Percentiles rank a stretch among this genome's conserved stretches.
These are phyloP conservation scores for Candida frijolesensis DNA, from an alignment of 1,139 yeast genomes.

Conservation along the genomic window DNA sequence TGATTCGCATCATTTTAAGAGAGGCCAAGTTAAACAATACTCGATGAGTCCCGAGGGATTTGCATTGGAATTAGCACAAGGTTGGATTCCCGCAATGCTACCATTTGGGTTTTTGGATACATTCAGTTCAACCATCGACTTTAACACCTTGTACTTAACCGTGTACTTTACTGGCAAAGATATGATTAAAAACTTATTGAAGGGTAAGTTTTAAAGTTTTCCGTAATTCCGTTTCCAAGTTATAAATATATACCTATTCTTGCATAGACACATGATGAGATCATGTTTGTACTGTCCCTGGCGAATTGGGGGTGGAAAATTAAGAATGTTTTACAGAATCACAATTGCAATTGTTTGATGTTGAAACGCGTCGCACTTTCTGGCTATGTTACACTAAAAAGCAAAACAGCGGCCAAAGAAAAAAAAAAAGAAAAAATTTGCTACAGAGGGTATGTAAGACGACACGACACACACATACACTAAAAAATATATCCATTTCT, in stretches of 20 bases:
- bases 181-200: slow-evolving; percentile 67
- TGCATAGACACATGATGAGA: not conserved
- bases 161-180: slow-evolving; percentile 72
- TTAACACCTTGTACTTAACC: slow-evolving; percentile 67
- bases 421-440: not conserved
- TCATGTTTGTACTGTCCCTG: not conserved
- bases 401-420: not conserved
- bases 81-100: slow-evolving; percentile 97
- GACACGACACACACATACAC: slow-evolving; percentile 1
- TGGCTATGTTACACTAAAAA: not conserved
- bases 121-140: slow-evolving; percentile 79
- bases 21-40: slow-evolving; percentile 81
- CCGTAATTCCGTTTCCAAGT: not conserved
- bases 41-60: slow-evolving; percentile 77
- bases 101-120: slow-evolving; percentile 92
- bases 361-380: not conserved
- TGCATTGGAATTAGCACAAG: slow-evolving; percentile 95
- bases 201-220: slow-evolving; percentile 60
- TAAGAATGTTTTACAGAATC: not conserved
- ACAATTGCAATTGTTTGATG: not conserved
- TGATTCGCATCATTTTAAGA: slow-evolving; percentile 72
- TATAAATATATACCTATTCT: not conserved
- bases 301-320: too few species aligned
- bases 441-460: not conserved
- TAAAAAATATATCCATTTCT: not conserved